Evolutionary conservation across 1,284 basidiomycete species (phyloP), one percentile per base, ranked within the genome.

Genomic region (Albatrellus sp.): DNA sequence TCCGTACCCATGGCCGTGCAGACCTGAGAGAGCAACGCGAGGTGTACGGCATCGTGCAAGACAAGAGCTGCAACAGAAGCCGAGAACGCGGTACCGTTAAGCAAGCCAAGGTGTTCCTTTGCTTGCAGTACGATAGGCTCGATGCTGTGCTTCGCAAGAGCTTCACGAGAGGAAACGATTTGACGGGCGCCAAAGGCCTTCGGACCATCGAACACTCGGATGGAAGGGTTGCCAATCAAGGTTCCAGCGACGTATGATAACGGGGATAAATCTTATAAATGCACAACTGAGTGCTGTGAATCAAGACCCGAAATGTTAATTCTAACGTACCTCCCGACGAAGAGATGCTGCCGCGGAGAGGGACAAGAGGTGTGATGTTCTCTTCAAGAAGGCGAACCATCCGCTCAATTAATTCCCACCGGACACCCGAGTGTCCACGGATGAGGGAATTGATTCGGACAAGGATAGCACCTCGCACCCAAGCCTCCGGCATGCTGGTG

Each of bases 401-500:
- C 55, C 79, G 80, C 58, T 89, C 72, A 46, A 92, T 74, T 33
- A 92, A 73, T 51, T 82, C 77, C 72, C 80, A 82, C 17, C 89
- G 74, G 8, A 92, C 80, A 39, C 85, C 90, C 31, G 85, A 90
- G 63, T 92, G 90, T 0, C 87, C 89, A n/a, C 88, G 77, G 44
- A 89, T 75, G 43, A 90, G 74, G 1, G 85, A 89, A 64, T 91
- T 92, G 68, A 88, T 81, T 52, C 90, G 81, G 50, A 93, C 72
- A 8, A 90, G 65, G 53, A 92, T 89, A 1, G 90, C 88, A 12
- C 84, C 90, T 42, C 88, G 79, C n/a, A 90, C 88, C 83, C 89
- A 91, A 6, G 86, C 67, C 50, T 87, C 80, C n/a, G 90, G 90
- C 83, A 91, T 89, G 49, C 72, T 77, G 41, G 75, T 73, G 17